Evolutionary conservation across 352 stramenopile species (phyloP), one percentile per base, ranked within the genome.

Genomic region (Globisporangium polare): DNA sequence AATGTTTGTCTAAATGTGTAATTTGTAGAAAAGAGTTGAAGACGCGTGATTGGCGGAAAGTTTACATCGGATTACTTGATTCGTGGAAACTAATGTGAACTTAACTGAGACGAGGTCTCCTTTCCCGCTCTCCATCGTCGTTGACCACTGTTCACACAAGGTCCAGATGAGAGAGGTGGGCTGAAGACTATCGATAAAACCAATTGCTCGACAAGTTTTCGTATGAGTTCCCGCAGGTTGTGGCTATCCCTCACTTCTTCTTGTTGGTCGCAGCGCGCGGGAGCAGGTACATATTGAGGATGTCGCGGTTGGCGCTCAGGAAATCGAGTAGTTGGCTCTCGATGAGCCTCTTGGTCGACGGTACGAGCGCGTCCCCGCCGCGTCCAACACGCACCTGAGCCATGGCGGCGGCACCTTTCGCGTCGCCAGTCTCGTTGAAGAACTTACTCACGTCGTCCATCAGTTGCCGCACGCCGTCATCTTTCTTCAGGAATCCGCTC

Each of bases 251-350:
- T 60, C 41, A 60, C 20, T 62, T 67, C 24, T 69, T 66, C 54
- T 71, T 68, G 31, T 37, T 60, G 7, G 49, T 27, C 10, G 53
- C 46, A 15, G 53, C 53, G 15, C 46, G 77, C 7, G 85, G 83
- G 18, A 95, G 63, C 24, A 92, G 61, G 55, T 93, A 96, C 83
- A 94, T 93, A 56, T 77, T 78, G 53, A 94, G 73, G 15, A 94
- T 73, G 26, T 96, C 84, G 20, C 82, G 74, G 27, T 94, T 92
- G 27, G 63, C 69, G 55, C 80, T 78, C 22, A 94, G 69, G 52
- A 94, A 94, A 53, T 89, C 78, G 31, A 94, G 68, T 26, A 89
- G 61, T 43, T 91, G 81, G 43, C 78, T 85, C 70, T 96, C 83
- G 46, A 96, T 80, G 58, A 92, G 65, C 13, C 83, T 75, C 60